Percentiles rank a stretch among this genome's conserved stretches.
These are phyloP conservation scores for Nakaseomyces nivariensis DNA, from an alignment of 1,139 yeast genomes.

Conservation along the genomic window DNA sequence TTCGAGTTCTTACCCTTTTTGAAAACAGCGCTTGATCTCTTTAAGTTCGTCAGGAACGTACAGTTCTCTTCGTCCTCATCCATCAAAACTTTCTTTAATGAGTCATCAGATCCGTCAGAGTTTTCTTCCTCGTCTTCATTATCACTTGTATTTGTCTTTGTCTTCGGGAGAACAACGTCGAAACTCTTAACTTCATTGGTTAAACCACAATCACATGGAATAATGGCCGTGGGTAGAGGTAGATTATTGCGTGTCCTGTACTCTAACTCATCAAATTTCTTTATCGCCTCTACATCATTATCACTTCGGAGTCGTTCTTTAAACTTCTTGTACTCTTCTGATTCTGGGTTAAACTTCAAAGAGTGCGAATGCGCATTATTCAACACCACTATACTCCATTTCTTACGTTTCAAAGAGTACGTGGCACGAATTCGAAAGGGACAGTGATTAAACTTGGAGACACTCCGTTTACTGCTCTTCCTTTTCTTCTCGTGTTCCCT, in stretches of 20 bases:
- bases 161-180: constrained; percentile 25
- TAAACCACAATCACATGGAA: constrained; percentile 31
- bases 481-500: not conserved
- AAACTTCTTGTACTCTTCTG: constrained; percentile 29
- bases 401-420: constrained; percentile 42
- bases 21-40: not conserved
- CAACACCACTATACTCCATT: constrained; percentile 54
- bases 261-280: constrained; percentile 30
- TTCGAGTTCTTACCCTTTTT: not conserved
- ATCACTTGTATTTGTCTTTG: not conserved
- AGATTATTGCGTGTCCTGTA: constrained; percentile 25
- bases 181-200: constrained; percentile 30
- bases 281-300: constrained; percentile 26
- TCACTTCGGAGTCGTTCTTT: constrained; percentile 22
- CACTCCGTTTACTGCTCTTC: constrained; percentile 21
- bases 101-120: not conserved
- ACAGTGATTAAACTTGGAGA: constrained; percentile 32
- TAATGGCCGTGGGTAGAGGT: constrained; percentile 26
- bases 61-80: constrained; percentile 2
- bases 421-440: constrained; percentile 67
- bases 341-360: constrained; percentile 26
- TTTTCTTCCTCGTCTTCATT: not conserved
- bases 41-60: not conserved
- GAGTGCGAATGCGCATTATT: constrained; percentile 41
- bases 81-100: not conserved